Conservation (phyloP, 169 alveolate species). For the Plasmodium fragile region DNA sequence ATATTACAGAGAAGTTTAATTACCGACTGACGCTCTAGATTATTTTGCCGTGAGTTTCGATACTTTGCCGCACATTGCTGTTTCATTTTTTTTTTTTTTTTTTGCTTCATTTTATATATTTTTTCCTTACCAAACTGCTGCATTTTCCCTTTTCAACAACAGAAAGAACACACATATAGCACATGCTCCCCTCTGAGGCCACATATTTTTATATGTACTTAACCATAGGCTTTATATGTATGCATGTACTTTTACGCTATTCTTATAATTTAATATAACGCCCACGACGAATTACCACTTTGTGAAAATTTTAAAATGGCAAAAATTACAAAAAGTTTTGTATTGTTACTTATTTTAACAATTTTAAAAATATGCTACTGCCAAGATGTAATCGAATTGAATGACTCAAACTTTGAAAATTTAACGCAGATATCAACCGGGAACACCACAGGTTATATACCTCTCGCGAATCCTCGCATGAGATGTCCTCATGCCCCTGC, state of each 20-base stretch:
- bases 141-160: neutral
- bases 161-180: conserved; percentile 12
- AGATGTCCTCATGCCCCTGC: neutral
- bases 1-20: neutral
- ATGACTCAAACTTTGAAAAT: conserved; percentile 80
- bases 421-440: conserved; percentile 84
- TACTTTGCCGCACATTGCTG: neutral
- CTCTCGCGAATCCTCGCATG: neutral
- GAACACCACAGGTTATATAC: conserved; percentile 79
- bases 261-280: too few species aligned
- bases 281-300: neutral
- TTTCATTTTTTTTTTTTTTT: conserved; percentile 5
- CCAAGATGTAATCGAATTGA: conserved; percentile 79
- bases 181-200: too few species aligned
- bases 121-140: neutral
- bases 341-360: conserved; percentile 33
- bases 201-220: neutral
- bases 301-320: conserved; percentile 44
- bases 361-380: conserved; percentile 32
- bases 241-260: neutral
- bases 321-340: conserved; percentile 10
- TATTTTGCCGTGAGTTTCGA: neutral
- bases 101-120: neutral
- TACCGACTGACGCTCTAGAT: conserved; percentile 26
- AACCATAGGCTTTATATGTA: neutral